These are phyloP conservation scores for Triticum timopheevii DNA, from an alignment of 176 grass and related monocot genomes.

Conservation along the genomic window DNA sequence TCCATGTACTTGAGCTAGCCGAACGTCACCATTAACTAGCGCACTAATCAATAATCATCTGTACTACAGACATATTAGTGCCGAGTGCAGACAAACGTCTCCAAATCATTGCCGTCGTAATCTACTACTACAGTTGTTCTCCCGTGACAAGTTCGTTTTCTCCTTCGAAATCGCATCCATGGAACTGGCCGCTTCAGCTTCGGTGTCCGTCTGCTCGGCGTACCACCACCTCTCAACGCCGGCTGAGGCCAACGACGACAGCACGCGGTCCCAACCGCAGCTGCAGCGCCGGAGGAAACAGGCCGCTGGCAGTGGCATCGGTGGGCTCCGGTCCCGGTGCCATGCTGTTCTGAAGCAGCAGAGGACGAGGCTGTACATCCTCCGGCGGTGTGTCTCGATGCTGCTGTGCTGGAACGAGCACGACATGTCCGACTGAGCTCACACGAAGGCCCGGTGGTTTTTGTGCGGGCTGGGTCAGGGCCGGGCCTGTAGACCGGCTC, in stretches of 20 bases:
- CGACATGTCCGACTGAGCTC: constrained; percentile 57
- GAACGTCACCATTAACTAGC: constrained; percentile 35
- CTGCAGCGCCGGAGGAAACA: constrained; percentile 14
- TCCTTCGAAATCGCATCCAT: background rate
- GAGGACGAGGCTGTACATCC: constrained; percentile 75
- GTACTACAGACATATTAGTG: background rate
- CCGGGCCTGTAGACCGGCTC: background rate
- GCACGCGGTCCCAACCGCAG: background rate
- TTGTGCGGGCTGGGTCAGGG: too few relatives aligned
- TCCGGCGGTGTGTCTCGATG: constrained; percentile 76
- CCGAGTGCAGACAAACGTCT: constrained; percentile 22
- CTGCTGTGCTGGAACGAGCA: constrained; percentile 82
- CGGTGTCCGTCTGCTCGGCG: constrained; percentile 39
- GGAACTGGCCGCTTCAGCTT: constrained; percentile 33
- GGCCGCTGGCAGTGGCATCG: background rate
- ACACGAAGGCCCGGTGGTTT: background rate
- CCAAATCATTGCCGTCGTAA: constrained; percentile 30
- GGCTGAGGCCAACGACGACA: background rate
- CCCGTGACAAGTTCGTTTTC: background rate
- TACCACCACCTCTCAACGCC: constrained; percentile 30
- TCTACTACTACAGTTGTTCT: background rate
- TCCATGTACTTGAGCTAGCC: constrained; percentile 8
- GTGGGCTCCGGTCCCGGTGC: constrained; percentile 59
- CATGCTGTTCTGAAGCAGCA: constrained; percentile 76
- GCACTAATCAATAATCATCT: constrained; percentile 19